Conservation (phyloP, 352 stramenopile species). For the Phytophthora pistaciae region DNA sequence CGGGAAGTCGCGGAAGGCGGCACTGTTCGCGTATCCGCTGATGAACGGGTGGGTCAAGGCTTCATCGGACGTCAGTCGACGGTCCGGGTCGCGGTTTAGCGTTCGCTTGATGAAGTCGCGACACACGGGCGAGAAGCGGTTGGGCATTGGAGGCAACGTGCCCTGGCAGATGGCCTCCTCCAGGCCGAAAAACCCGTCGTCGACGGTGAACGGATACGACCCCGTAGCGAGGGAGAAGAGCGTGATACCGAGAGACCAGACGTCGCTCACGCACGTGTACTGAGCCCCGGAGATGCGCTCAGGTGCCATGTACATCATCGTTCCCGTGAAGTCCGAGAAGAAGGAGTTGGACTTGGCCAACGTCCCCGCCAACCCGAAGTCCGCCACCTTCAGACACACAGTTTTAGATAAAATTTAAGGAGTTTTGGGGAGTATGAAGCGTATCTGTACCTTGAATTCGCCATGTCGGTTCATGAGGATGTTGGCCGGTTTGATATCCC, state of each 20-base stretch:
- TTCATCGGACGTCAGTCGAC: constrained; percentile 84
- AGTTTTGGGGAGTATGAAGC: not conserved
- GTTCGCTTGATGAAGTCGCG: constrained; percentile 95
- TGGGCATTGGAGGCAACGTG: constrained; percentile 74
- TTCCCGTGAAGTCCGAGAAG: constrained; percentile 91
- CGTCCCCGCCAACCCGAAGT: constrained; percentile 84
- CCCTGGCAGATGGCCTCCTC: constrained; percentile 87
- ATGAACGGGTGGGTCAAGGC: constrained; percentile 93
- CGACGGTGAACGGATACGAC: constrained; percentile 73
- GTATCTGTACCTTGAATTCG: constrained; percentile 76
- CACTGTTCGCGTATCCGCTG: constrained; percentile 48
- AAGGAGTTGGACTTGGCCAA: constrained; percentile 81
- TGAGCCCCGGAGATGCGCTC: constrained; percentile 90
- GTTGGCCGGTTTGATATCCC: constrained; percentile 93
- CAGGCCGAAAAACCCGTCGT: constrained; percentile 86
- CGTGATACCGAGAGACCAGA: constrained; percentile 83
- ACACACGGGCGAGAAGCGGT: constrained; percentile 85
- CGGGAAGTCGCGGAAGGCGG: constrained; percentile 43
- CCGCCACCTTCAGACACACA: constrained; percentile 53
- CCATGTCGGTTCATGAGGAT: constrained; percentile 87
- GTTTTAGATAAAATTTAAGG: not conserved
- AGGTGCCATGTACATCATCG: constrained; percentile 96
- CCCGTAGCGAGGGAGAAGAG: constrained; percentile 77
- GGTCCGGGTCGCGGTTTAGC: constrained; percentile 88
- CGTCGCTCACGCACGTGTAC: constrained; percentile 87